A percentile compares a stretch with the other conserved stretches of the same genome.
Conservation (phyloP, 2,329 filamentous ascomycete species). For the Alternaria ventricosa region DNA sequence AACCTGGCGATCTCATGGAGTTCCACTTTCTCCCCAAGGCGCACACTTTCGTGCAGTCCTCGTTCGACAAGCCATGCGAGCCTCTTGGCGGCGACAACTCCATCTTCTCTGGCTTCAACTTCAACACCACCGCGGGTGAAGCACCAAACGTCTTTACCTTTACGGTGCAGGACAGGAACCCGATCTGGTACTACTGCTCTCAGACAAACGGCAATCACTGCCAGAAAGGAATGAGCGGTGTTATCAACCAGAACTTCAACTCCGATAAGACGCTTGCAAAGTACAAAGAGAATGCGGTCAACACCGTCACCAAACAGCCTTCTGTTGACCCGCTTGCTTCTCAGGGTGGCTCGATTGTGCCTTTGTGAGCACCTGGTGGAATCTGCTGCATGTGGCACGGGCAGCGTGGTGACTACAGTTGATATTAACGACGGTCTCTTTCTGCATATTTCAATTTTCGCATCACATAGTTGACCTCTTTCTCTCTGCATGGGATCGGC, state of each 20-base stretch:
- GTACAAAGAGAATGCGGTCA: conserved; percentile 37
- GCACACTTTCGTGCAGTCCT: conserved; percentile 79
- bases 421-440: background rate
- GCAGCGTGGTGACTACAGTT: background rate
- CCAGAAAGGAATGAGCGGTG: conserved; percentile 74
- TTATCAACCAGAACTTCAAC: conserved; percentile 64
- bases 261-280: conserved; percentile 32
- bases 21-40: conserved; percentile 63
- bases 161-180: conserved; percentile 68
- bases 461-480: background rate
- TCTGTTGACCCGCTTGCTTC: conserved; percentile 18
- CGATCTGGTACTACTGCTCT: conserved; percentile 81
- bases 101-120: conserved; percentile 69
- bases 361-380: conserved; percentile 21
- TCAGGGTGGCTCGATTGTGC: conserved; percentile 33
- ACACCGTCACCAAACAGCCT: conserved; percentile 31
- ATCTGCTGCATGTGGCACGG: background rate
- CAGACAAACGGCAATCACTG: conserved; percentile 70
- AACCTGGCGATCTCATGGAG: conserved; percentile 48
- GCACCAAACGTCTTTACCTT: conserved; percentile 66
- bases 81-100: conserved; percentile 61
- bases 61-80: conserved; percentile 72
- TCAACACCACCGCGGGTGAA: conserved; percentile 52
- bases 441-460: background rate
- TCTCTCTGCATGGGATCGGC: background rate